Percentiles rank a stretch among this genome's conserved stretches.
Evolutionary conservation across 2,329 filamentous ascomycete species (phyloP).

Genomic region (Zymoseptoria crescenta): DNA sequence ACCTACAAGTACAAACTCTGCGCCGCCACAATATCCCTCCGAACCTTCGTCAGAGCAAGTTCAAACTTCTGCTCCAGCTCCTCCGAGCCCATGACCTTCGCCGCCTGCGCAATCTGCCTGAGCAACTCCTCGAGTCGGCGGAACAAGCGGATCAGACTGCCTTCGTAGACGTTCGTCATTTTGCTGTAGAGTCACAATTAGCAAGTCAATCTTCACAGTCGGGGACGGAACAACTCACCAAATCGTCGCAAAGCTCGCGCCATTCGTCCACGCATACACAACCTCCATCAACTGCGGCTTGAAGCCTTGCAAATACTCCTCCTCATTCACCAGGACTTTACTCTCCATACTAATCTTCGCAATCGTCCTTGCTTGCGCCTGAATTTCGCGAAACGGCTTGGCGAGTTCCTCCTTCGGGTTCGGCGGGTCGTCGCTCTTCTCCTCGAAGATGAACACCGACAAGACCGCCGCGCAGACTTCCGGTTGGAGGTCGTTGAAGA

Average conservation of each 20-base stretch:
- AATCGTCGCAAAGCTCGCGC: conserved; percentile 83
- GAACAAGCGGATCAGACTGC: conserved; percentile 92
- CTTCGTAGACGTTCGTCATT: conserved; percentile 99
- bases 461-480: conserved; percentile 81
- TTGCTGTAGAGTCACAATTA: conserved; percentile 51
- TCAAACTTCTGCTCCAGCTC: conserved; percentile 92
- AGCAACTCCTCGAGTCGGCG: conserved; percentile 88
- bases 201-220: neutral
- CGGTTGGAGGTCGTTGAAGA: conserved; percentile 91
- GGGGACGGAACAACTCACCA: conserved; percentile 57
- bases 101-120: conserved; percentile 88
- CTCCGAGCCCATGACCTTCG: conserved; percentile 96
- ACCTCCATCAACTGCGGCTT: conserved; percentile 98
- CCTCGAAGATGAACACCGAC: conserved; percentile 95
- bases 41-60: conserved; percentile 71
- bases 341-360: conserved; percentile 93
- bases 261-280: conserved; percentile 84
- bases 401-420: conserved; percentile 71
- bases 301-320: conserved; percentile 82
- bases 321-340: conserved; percentile 88
- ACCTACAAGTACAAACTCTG: conserved; percentile 83
- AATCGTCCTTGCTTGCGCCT: conserved; percentile 76
- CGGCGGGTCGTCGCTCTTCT: conserved; percentile 73
- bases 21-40: conserved; percentile 88
- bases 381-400: conserved; percentile 79